These are phyloP conservation scores for Penicillium capsulatum DNA, from an alignment of 2,329 filamentous ascomycete species.

Conservation along the genomic window DNA sequence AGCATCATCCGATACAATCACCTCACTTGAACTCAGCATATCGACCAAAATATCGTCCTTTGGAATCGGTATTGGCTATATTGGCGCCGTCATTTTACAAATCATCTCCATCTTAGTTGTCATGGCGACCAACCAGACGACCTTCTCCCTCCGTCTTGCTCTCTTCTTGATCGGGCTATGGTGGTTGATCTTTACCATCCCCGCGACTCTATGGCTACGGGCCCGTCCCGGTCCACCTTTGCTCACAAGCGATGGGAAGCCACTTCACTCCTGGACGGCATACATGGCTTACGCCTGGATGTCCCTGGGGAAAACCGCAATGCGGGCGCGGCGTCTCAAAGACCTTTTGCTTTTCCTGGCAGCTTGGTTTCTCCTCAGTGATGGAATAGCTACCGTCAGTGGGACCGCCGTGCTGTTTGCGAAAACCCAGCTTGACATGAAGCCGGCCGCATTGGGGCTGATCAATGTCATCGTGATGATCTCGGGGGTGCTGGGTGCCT, in stretches of 20 bases:
- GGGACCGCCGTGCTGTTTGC: slow-evolving; percentile 94
- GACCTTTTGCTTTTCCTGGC: slow-evolving; percentile 81
- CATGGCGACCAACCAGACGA: slow-evolving; percentile 67
- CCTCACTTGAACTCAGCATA: slow-evolving; percentile 66
- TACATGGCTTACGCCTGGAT: slow-evolving; percentile 84
- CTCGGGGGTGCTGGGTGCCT: slow-evolving; percentile 79
- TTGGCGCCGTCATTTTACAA: slow-evolving; percentile 79
- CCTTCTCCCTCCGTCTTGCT: slow-evolving; percentile 79
- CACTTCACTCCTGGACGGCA: slow-evolving; percentile 55
- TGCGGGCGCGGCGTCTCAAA: slow-evolving; percentile 67
- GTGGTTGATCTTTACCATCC: slow-evolving; percentile 92
- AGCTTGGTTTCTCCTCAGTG: slow-evolving; percentile 91
- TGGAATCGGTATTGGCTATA: slow-evolving; percentile 91
- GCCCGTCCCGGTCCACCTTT: slow-evolving; percentile 84
- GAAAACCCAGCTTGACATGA: slow-evolving; percentile 89
- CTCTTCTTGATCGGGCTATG: slow-evolving; percentile 82
- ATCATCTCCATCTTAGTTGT: slow-evolving; percentile 75
- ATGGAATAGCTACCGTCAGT: slow-evolving; percentile 89
- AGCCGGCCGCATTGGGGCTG: slow-evolving; percentile 77
- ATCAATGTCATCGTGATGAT: slow-evolving; percentile 91
- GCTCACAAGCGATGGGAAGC: slow-evolving; percentile 31
- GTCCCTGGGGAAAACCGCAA: slow-evolving; percentile 74
- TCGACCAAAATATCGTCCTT: slow-evolving; percentile 88
- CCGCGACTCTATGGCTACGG: slow-evolving; percentile 80
- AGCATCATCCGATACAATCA: slow-evolving; percentile 5